Percentiles rank a stretch among this genome's conserved stretches.
Conservation (phyloP, 202 grass and related monocot species). For the Saccharum hybrid region DNA sequence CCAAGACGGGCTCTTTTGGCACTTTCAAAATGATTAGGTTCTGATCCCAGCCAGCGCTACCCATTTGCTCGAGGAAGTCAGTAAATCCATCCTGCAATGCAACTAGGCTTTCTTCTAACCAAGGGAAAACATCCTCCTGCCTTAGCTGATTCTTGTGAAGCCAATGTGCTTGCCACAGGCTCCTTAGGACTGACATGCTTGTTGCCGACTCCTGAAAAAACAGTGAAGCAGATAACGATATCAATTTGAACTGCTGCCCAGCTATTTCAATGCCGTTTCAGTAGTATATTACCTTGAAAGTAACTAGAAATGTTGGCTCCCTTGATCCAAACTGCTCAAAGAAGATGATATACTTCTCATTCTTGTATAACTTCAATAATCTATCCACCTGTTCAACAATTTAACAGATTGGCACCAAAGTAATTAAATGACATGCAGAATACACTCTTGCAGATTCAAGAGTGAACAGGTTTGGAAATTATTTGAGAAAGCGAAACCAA, state of each 20-base stretch:
- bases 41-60: conserved; percentile 78
- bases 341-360: conserved; percentile 80
- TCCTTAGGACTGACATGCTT: conserved; percentile 74
- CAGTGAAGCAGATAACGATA: conserved; percentile 12
- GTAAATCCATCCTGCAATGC: conserved; percentile 65
- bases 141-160: conserved; percentile 54
- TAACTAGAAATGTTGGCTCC: conserved; percentile 50
- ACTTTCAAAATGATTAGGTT: conserved; percentile 73
- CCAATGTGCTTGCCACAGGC: conserved; percentile 87
- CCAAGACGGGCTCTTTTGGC: conserved; percentile 65
- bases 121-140: conserved; percentile 38
- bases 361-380: conserved; percentile 70
- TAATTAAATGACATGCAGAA: conserved; percentile 9
- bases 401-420: no score
- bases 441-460: neutral
- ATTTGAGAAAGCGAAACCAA: neutral
- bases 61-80: conserved; percentile 63
- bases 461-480: conserved; percentile 25
- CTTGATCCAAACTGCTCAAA: conserved; percentile 49
- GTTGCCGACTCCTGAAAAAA: conserved; percentile 67
- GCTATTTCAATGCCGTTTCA: neutral
- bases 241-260: neutral
- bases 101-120: conserved; percentile 60
- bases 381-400: conserved; percentile 68
- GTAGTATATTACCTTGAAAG: conserved; percentile 68